Evolutionary conservation across 2,329 filamentous ascomycete genomes (phyloP).

Genomic region (Colletotrichum sp.): DNA sequence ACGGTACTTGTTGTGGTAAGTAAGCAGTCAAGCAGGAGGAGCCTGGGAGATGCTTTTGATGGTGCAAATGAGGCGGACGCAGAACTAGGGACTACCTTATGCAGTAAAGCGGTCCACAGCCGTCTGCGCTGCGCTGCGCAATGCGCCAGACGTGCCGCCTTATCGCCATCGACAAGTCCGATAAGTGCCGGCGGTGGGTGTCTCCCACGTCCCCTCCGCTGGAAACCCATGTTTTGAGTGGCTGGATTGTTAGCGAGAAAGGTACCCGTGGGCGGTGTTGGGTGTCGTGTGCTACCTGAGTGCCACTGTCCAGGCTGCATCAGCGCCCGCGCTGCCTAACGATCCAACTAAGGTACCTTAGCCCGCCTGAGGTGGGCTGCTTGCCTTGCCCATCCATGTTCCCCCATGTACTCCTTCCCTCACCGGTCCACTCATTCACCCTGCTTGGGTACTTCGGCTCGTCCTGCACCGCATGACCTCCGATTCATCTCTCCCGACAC

Average conservation of each 20-base stretch:
- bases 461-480: conserved; percentile 18
- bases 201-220: background rate
- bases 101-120: conserved; percentile 1
- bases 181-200: conserved; percentile 8
- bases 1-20: background rate
- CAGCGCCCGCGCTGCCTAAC: conserved; percentile 17
- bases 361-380: background rate
- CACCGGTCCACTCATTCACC: conserved; percentile 4
- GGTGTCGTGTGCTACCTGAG: conserved; percentile 9
- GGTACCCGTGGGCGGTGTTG: conserved; percentile 9
- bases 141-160: conserved; percentile 4
- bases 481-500: conserved; percentile 12
- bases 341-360: background rate
- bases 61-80: background rate
- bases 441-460: conserved; percentile 10
- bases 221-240: conserved; percentile 1
- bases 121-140: conserved; percentile 1
- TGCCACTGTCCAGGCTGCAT: conserved; percentile 11
- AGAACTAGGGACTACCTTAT: background rate
- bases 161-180: conserved; percentile 2
- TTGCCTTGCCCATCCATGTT: background rate
- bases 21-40: background rate
- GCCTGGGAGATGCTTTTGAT: background rate
- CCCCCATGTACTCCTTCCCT: background rate
- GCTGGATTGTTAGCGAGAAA: conserved; percentile 8